Percentiles rank a stretch among this genome's conserved stretches.
phyloP scores from a whole-genome alignment of 345 rosid species.

The Syzygium oleosum region DNA sequence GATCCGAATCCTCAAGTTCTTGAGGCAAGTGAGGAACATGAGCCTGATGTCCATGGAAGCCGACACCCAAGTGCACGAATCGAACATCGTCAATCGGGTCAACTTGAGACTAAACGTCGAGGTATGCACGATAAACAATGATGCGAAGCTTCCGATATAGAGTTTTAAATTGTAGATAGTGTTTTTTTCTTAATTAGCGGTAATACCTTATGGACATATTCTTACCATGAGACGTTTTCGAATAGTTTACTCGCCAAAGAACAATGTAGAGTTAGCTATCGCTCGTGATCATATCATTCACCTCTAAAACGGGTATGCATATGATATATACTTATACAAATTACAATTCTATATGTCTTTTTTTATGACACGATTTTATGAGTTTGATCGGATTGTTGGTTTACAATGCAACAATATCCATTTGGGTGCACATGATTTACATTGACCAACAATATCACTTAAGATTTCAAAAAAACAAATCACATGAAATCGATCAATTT shows the following conservation, averaged over 20 bases:
- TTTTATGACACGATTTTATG: background rate
- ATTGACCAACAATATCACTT: background rate
- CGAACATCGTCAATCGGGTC: constrained; percentile 19
- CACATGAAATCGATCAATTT: background rate
- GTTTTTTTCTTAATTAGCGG: background rate
- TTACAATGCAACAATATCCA: background rate
- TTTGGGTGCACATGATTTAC: background rate
- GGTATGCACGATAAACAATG: constrained; percentile 22
- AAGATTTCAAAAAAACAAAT: background rate
- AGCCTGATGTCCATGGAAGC: constrained; percentile 50
- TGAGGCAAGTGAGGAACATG: constrained; percentile 38
- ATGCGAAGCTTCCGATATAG: background rate
- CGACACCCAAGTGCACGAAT: constrained; percentile 13
- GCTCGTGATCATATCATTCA: background rate
- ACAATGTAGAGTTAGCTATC: background rate
- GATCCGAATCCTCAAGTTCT: constrained; percentile 52
- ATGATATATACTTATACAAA: background rate
- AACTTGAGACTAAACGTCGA: constrained; percentile 42
- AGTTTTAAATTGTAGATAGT: background rate
- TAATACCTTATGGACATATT: background rate
- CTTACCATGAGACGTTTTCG: background rate
- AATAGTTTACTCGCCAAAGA: background rate
- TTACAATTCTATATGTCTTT: background rate
- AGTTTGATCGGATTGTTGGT: background rate
- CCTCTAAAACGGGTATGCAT: background rate